Evolutionary conservation across 805 yeast species (phyloP), one percentile per base, ranked within the genome.

Genomic region (Clavispora fructus): DNA sequence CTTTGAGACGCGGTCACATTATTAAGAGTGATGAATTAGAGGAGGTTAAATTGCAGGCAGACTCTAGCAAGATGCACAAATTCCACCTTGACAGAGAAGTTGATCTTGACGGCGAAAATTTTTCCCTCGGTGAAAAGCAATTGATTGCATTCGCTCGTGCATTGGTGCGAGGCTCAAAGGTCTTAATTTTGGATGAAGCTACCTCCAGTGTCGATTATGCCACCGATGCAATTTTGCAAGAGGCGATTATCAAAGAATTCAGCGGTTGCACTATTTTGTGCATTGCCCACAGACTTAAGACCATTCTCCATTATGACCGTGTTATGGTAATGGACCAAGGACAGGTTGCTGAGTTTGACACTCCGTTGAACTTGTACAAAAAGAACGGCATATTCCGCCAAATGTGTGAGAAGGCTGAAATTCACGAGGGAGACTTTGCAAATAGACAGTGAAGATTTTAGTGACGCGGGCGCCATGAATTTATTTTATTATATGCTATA

Each of bases 181-280:
- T 85, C 42, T 63, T 85, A 44, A 77, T 85, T 40, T 61, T 85
- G 50, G 92, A 85, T 61, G 92, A 85, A 62, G 91, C 91, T 2
- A 85, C 92, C 0, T 82, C 89, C 1, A 77, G 83, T 35, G 91
- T 85, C 16, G 92, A 85, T 60, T 80, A 80, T 57, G 85, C 79
- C 53, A 84, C 91, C 0, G 92, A 85, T 63, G 67, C 76, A n/a
- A 74, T 78, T 58, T 77, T 85, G 51, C 91, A 85, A 60, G 43
- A 61, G 0, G 80, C 85, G 2, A 83, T 85, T 51, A 71, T 70
- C 0, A 58, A 60, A 4, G 87, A 83, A 54, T 85, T 85, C 58
- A 63, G 66, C 10, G 64, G 75, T 33, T 82, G 88, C 59, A 85
- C 91, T 0, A 79, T 85, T 39, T 60, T 85, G 42, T 82, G 89